Percentiles rank a stretch among this genome's conserved stretches.
Conservation (phyloP, 2,329 filamentous ascomycete species). For the Pseudocercospora crystallina region DNA sequence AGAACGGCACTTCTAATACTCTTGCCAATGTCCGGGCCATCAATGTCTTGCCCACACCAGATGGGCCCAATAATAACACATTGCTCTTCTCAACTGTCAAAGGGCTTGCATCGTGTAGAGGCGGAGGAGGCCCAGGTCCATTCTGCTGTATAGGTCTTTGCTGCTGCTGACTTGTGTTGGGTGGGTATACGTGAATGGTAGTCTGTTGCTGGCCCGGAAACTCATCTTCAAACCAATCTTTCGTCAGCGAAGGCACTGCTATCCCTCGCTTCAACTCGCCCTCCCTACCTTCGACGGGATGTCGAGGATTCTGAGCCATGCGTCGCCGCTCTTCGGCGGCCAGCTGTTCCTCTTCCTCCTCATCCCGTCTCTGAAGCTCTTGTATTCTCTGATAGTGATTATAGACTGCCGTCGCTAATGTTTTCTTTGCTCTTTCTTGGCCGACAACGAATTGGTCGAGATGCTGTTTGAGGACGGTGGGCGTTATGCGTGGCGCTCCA, state of each 20-base stretch:
- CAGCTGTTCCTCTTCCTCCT: slow-evolving; percentile 73
- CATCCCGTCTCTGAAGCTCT: slow-evolving; percentile 69
- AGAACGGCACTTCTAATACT: slow-evolving; percentile 91
- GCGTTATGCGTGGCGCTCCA: slow-evolving; percentile 60
- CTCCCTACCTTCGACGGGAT: slow-evolving; percentile 72
- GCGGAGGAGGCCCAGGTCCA: slow-evolving; percentile 31
- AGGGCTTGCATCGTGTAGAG: slow-evolving; percentile 56
- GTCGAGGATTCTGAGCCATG: slow-evolving; percentile 57
- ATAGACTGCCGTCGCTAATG: slow-evolving; percentile 88
- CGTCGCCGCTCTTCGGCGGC: slow-evolving; percentile 72
- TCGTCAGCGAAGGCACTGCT: slow-evolving; percentile 35
- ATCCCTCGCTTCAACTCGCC: slow-evolving; percentile 34
- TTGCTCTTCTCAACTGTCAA: slow-evolving; percentile 95
- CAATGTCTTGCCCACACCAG: slow-evolving; percentile 93
- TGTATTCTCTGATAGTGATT: slow-evolving; percentile 93
- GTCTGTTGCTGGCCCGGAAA: slow-evolving; percentile 62
- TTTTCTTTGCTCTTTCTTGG: slow-evolving; percentile 91
- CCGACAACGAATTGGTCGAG: slow-evolving; percentile 96
- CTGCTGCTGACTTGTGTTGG: slow-evolving; percentile 7
- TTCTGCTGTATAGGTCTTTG: slow-evolving; percentile 18
- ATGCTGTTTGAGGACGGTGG: slow-evolving; percentile 74
- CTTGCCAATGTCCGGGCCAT: slow-evolving; percentile 91
- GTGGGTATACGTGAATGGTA: slow-evolving; percentile 33
- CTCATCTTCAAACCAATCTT: slow-evolving; percentile 52
- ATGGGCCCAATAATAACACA: slow-evolving; percentile 83